phyloP scores from a whole-genome alignment of 1,139 yeast species.

The Candida dubliniensis region DNA sequence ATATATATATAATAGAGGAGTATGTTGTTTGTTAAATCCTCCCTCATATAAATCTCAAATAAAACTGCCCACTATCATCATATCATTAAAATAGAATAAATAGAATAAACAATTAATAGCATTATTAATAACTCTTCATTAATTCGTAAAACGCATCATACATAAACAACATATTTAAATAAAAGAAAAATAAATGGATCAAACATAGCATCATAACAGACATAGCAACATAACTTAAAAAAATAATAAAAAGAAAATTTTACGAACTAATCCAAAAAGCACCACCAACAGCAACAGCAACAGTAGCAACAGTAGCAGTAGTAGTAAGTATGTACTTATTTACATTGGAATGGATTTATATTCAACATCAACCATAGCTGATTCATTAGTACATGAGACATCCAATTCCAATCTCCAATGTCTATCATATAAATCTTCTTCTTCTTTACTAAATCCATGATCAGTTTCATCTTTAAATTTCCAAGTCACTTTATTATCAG shows the following conservation, averaged over 20 bases:
- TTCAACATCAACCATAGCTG: constrained; percentile 61
- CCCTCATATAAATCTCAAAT: too few relatives aligned
- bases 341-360: constrained; percentile 46
- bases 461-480: constrained; percentile 51
- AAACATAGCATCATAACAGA: not conserved
- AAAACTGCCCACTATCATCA: too few relatives aligned
- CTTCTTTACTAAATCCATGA: constrained; percentile 54
- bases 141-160: constrained; percentile 4
- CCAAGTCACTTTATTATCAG: constrained; percentile 49
- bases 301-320: not conserved
- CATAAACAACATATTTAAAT: not conserved
- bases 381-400: constrained; percentile 58
- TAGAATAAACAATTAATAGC: not conserved
- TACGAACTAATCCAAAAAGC: not conserved
- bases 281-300: not conserved
- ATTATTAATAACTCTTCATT: not conserved
- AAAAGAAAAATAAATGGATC: not conserved
- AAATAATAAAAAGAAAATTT: not conserved
- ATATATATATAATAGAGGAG: too few relatives aligned
- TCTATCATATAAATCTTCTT: constrained; percentile 46
- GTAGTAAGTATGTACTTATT: too few relatives aligned
- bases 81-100: not conserved
- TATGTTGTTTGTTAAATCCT: too few relatives aligned
- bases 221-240: not conserved
- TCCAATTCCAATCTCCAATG: constrained; percentile 59